These are phyloP conservation scores for Posidonia oceanica DNA, from an alignment of 116 monocot genomes.

Conservation along the genomic window DNA sequence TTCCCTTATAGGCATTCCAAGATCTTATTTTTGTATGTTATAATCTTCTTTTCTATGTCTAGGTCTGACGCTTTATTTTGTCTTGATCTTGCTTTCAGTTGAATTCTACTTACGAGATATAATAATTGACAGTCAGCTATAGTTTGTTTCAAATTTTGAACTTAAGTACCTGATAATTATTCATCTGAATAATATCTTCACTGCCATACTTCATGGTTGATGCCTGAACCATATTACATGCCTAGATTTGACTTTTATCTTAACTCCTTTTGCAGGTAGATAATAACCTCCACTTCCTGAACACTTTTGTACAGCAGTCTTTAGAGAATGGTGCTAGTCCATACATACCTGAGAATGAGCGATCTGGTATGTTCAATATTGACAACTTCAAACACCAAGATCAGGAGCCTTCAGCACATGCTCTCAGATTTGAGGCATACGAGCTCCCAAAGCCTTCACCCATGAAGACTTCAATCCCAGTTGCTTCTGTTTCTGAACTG, in stretches of 20 bases:
- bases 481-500: constrained; percentile 23
- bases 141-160: too few species aligned
- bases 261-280: constrained; percentile 51
- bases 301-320: constrained; percentile 49
- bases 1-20: too few species aligned
- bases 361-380: constrained; percentile 35
- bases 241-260: background rate
- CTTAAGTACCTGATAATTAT: background rate
- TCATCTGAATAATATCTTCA: too few species aligned
- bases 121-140: too few species aligned
- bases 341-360: constrained; percentile 69
- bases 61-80: too few species aligned
- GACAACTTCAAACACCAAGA: constrained; percentile 34
- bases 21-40: too few species aligned
- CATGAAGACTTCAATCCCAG: constrained; percentile 10
- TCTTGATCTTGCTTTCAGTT: too few species aligned
- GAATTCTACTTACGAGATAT: too few species aligned
- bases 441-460: constrained; percentile 64
- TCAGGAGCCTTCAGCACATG: constrained; percentile 45
- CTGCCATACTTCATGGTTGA: too few species aligned
- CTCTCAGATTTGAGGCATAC: constrained; percentile 82
- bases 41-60: too few species aligned
- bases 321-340: constrained; percentile 74
- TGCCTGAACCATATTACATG: background rate
- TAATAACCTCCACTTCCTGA: constrained; percentile 61